Percentiles rank a stretch among this genome's conserved stretches.
Conservation (phyloP, 129 eudicot species). For the Pittosporum tobira region DNA sequence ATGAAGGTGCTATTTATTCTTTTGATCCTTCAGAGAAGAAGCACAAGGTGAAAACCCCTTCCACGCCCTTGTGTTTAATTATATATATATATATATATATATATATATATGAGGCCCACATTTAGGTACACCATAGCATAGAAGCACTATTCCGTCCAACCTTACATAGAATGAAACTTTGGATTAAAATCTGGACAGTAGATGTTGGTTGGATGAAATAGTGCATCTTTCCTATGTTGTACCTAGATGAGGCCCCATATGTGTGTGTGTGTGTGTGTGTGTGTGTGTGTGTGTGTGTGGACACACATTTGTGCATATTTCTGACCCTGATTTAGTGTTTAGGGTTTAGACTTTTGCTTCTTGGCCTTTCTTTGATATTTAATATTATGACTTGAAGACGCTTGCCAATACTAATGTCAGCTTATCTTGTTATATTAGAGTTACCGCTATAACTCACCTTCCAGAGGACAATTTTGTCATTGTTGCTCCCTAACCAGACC, state of each 20-base stretch:
- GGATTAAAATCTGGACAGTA: too few relatives aligned
- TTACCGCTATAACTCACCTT: neutral
- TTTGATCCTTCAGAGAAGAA: constrained; percentile 36
- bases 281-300: too few relatives aligned
- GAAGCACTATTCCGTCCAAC: too few relatives aligned
- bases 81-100: neutral
- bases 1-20: constrained; percentile 40
- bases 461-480: neutral
- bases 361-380: neutral
- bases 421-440: neutral
- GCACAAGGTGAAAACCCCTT: constrained; percentile 37
- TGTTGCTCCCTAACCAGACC: neutral
- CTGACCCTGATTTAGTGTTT: neutral
- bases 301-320: neutral
- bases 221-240: too few relatives aligned
- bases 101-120: neutral
- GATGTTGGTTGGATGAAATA: too few relatives aligned
- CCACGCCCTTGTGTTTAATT: neutral
- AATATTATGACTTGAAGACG: neutral
- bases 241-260: too few relatives aligned
- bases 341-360: neutral
- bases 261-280: too few relatives aligned
- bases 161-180: too few relatives aligned
- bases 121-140: too few relatives aligned
- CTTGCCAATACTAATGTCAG: neutral